Evolutionary conservation across 2,329 filamentous ascomycete species (phyloP).

Genomic region (Botrytis galanthina): DNA sequence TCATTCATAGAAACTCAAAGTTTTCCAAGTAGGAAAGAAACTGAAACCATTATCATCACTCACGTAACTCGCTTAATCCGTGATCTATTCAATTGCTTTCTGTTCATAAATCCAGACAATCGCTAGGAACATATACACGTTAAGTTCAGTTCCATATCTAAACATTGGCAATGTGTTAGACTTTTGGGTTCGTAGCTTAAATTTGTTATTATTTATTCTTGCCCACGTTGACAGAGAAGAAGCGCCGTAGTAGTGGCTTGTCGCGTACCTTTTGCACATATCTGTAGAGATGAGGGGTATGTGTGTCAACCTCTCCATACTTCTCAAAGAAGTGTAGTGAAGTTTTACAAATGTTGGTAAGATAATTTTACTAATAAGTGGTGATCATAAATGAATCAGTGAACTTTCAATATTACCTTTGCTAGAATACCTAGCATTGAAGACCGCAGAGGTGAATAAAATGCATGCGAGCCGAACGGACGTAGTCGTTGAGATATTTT

Average conservation of each 20-base stretch:
- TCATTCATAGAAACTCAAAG: too few species aligned
- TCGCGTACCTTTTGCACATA: background rate
- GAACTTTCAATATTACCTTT: background rate
- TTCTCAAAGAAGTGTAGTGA: background rate
- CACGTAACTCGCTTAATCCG: accelerated
- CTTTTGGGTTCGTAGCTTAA: background rate
- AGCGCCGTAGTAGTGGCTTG: accelerated
- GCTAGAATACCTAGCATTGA: background rate
- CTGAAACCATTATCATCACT: too few species aligned
- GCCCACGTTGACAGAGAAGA: accelerated
- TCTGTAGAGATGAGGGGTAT: background rate
- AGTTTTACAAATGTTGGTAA: background rate
- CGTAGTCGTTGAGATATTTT: background rate
- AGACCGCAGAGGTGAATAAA: background rate
- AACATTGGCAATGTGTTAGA: too few species aligned
- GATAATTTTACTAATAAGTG: background rate
- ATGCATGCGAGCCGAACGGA: background rate
- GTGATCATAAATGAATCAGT: background rate
- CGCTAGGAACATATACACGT: too few species aligned
- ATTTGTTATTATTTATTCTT: background rate
- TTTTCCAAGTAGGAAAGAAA: too few species aligned
- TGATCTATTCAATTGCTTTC: too few species aligned
- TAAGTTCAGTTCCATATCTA: too few species aligned
- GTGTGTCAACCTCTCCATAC: background rate
- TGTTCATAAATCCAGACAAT: too few species aligned